These are phyloP conservation scores for Borovskyia barvae DNA, from an alignment of 208 protist species.

Conservation along the genomic window DNA sequence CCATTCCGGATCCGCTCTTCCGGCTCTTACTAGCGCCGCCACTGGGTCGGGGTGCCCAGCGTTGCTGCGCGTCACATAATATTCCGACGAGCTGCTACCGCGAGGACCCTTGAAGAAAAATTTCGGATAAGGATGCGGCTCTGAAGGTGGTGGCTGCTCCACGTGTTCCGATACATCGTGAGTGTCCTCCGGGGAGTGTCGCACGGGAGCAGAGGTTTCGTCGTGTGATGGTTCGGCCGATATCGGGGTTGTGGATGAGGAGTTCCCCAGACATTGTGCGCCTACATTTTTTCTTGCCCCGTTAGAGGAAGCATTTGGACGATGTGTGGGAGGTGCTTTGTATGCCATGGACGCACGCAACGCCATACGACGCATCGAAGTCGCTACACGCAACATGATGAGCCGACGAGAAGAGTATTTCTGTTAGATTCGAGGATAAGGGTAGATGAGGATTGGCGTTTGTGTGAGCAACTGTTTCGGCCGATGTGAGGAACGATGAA, in stretches of 20 bases:
- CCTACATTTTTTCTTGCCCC: no score
- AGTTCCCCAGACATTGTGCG: no score
- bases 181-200: slow-evolving; percentile 3
- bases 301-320: no score
- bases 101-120: slow-evolving; percentile 58
- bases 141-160: neutral
- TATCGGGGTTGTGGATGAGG: no score
- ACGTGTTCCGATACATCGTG: neutral
- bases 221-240: neutral
- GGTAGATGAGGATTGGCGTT: neutral
- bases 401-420: no score
- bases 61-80: slow-evolving; percentile 49
- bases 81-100: slow-evolving; percentile 37
- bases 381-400: no score
- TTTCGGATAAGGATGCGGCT: slow-evolving; percentile 2
- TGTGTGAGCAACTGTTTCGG: neutral
- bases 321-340: no score
- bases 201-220: neutral
- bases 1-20: slow-evolving; percentile 76
- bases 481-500: neutral
- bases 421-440: no score
- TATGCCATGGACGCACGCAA: no score
- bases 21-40: slow-evolving; percentile 40
- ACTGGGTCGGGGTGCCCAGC: slow-evolving; percentile 63
- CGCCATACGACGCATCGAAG: no score